Base-by-base conservation (phyloP, 1,284 basidiomycete species). In the Moniliophthora roreri region DNA sequence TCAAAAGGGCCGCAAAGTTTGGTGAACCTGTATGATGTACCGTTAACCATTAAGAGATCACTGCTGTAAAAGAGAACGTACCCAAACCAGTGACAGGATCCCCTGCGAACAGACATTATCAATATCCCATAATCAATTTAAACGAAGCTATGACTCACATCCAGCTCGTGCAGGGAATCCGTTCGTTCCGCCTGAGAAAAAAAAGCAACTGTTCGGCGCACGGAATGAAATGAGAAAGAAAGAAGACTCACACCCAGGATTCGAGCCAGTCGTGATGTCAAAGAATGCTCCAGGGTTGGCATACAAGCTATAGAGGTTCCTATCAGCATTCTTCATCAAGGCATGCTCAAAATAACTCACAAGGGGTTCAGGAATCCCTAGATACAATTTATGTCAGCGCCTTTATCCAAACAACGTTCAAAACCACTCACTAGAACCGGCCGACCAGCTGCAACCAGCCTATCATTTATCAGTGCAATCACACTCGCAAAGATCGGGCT, bases 351-450 rank as follows among this genome's bases (percentile, higher is more conserved):
- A 71, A 77, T 34, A 15, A 56, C 54, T 28, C 42, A 60, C 62
- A 73, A 69, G 4, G 74, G 75, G 62, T 77, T 77, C 18, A 77
- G 50, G 67, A 74, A 78, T 1, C 77, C 77, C 1, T n/a, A n/a
- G n/a, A n/a, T n/a, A n/a, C n/a, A n/a, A n/a, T n/a, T n/a, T n/a
- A n/a, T n/a, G n/a, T n/a, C n/a, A n/a, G n/a, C n/a, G n/a, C n/a
- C n/a, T n/a, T n/a, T n/a, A n/a, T n/a, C n/a, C n/a, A n/a, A n/a
- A n/a, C n/a, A n/a, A n/a, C n/a, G n/a, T n/a, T n/a, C n/a, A n/a
- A n/a, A n/a, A n/a, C n/a, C n/a, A n/a, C n/a, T n/a, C n/a, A n/a
- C n/a, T n/a, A 78, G 63, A 6, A 64, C 57, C 2, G 68, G 44
- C 55, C 68, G 69, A 16, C 71, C 72, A 21, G 68, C 61, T 2